phyloP scores from a whole-genome alignment of 495 filamentous ascomycete species.

The Aspergillus heteromorphus region DNA sequence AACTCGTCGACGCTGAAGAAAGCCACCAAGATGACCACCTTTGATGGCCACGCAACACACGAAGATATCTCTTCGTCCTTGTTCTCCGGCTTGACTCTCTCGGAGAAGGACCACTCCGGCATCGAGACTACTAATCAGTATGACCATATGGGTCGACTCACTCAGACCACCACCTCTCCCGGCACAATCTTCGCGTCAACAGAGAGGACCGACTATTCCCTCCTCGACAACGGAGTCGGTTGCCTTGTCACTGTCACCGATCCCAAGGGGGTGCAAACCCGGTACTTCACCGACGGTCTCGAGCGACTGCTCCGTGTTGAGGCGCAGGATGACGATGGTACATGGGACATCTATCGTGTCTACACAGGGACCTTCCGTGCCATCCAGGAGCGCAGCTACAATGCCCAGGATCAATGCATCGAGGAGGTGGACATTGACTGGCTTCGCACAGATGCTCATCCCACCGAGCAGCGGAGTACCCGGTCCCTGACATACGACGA shows the following conservation, averaged over 20 bases:
- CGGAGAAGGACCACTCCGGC: background rate
- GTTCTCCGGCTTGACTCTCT: background rate
- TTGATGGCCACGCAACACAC: background rate
- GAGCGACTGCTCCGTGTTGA: background rate
- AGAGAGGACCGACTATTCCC: background rate
- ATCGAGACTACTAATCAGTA: background rate
- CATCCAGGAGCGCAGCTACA: conserved; percentile 6
- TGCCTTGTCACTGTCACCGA: background rate
- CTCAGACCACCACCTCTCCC: background rate
- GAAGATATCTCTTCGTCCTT: background rate
- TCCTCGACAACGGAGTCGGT: background rate
- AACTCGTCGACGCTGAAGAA: background rate
- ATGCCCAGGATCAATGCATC: conserved; percentile 2
- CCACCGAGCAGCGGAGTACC: background rate
- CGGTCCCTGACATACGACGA: conserved; percentile 1
- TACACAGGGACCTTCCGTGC: background rate
- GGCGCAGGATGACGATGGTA: conserved; percentile 3
- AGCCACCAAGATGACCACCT: background rate
- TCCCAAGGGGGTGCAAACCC: conserved; percentile 6
- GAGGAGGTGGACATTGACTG: conserved; percentile 1
- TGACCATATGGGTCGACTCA: background rate
- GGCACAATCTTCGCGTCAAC: background rate
- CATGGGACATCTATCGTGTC: background rate
- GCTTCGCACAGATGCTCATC: background rate
- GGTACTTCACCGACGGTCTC: conserved; percentile 1